These are phyloP conservation scores for Boletus rufocinnamomeus DNA, from an alignment of 768 basidiomycete genomes.

Conservation along the genomic window DNA sequence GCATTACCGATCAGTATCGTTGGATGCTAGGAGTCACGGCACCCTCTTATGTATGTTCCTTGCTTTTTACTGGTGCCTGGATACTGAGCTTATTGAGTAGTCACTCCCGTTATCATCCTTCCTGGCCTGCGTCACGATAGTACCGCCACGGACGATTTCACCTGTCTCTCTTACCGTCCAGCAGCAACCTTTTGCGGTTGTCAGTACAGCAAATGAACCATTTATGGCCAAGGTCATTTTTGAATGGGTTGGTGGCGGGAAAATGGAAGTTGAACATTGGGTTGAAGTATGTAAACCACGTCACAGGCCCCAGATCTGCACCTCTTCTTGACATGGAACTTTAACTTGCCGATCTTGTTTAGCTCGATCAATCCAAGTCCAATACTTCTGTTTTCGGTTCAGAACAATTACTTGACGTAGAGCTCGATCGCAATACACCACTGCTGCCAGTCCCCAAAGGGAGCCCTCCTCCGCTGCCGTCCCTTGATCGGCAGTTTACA, in stretches of 20 bases:
- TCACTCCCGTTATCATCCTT: slow-evolving; percentile 34
- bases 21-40: slow-evolving; percentile 48
- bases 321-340: background rate
- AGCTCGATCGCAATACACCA: slow-evolving; percentile 45
- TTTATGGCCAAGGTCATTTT: slow-evolving; percentile 47
- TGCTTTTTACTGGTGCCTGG: slow-evolving; percentile 1
- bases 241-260: slow-evolving; percentile 44
- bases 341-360: slow-evolving; percentile 3
- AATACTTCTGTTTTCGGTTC: slow-evolving; percentile 43
- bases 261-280: slow-evolving; percentile 53
- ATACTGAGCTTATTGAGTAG: slow-evolving; percentile 11
- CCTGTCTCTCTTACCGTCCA: slow-evolving; percentile 34
- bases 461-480: slow-evolving; percentile 25
- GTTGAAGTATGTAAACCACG: slow-evolving; percentile 42
- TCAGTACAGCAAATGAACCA: slow-evolving; percentile 44
- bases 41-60: slow-evolving; percentile 47
- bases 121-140: slow-evolving; percentile 40
- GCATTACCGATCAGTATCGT: slow-evolving; percentile 41
- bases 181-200: slow-evolving; percentile 43
- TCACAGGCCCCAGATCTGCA: background rate
- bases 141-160: slow-evolving; percentile 38
- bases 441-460: slow-evolving; percentile 36
- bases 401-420: slow-evolving; percentile 52
- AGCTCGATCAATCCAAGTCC: slow-evolving; percentile 47
- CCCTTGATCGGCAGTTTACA: slow-evolving; percentile 29